phyloP scores from a whole-genome alignment of 2,329 filamentous ascomycete genomes.

The Cercospora sp. region DNA sequence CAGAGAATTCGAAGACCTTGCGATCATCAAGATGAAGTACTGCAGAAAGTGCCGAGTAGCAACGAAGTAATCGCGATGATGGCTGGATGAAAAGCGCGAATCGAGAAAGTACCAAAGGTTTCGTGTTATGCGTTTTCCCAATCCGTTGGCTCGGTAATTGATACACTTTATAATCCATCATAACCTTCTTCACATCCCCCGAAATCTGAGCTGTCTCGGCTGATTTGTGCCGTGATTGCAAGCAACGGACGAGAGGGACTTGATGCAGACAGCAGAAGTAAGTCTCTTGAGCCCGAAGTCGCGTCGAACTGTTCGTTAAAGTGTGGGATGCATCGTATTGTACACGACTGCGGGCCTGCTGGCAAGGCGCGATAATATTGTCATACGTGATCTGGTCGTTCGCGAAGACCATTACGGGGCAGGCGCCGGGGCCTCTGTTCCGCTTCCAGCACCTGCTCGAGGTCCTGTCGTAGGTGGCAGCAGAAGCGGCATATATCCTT shows the following conservation, averaged over 20 bases:
- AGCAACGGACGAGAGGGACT: not conserved
- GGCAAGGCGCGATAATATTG: not conserved
- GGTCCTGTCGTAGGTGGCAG: constrained; percentile 54
- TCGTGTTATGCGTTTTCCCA: not conserved
- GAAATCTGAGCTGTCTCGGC: not conserved
- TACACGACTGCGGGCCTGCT: not conserved
- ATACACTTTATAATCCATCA: constrained; percentile 5
- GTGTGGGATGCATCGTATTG: not conserved
- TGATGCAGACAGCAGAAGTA: not conserved
- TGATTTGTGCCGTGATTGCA: not conserved
- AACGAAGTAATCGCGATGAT: not conserved
- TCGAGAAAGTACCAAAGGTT: not conserved
- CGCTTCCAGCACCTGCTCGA: constrained; percentile 7
- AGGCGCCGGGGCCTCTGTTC: constrained; percentile 20
- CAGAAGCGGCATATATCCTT: constrained; percentile 58
- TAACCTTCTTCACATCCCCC: not conserved
- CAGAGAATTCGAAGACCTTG: too few relatives aligned
- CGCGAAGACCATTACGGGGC: not conserved
- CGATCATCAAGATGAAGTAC: too few relatives aligned
- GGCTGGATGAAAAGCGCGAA: not conserved
- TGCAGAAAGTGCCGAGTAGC: too few relatives aligned
- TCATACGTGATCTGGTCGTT: not conserved
- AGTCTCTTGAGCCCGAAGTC: not conserved
- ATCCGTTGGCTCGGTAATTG: constrained; percentile 8
- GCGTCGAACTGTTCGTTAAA: not conserved